Percentiles rank a stretch among this genome's conserved stretches.
phyloP scores from a whole-genome alignment of 192 early-diverging fungal genomes.

The Coemansia guatemalensis region DNA sequence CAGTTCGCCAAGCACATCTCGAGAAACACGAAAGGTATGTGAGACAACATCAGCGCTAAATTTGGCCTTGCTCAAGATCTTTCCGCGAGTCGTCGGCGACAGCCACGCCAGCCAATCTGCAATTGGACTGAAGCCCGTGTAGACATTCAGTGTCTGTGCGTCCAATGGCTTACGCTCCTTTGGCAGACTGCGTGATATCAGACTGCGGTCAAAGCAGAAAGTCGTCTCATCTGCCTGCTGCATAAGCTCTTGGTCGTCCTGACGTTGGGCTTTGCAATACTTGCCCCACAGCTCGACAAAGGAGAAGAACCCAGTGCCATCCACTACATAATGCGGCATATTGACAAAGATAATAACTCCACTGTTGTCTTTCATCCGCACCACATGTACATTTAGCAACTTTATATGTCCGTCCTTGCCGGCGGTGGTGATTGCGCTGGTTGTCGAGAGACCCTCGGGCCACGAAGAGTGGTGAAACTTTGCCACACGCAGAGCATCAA shows the following conservation, averaged over 20 bases:
- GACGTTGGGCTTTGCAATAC: slow-evolving; percentile 18
- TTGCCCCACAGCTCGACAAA: slow-evolving; percentile 47
- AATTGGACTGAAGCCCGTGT: slow-evolving; percentile 25
- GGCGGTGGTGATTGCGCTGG: slow-evolving; percentile 32
- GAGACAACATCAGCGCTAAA: slow-evolving; percentile 25
- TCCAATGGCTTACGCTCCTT: slow-evolving; percentile 27
- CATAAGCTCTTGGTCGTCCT: not conserved
- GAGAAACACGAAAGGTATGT: slow-evolving; percentile 39
- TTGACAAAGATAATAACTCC: slow-evolving; percentile 43
- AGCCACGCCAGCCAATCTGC: slow-evolving; percentile 51
- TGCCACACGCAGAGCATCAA: slow-evolving; percentile 14
- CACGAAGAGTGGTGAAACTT: slow-evolving; percentile 45
- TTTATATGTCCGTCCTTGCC: slow-evolving; percentile 22
- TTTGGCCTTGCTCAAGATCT: slow-evolving; percentile 29
- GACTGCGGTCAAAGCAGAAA: slow-evolving; percentile 38
- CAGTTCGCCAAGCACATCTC: slow-evolving; percentile 8
- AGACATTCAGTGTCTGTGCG: slow-evolving; percentile 16
- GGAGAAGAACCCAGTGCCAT: slow-evolving; percentile 43
- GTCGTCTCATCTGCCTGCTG: not conserved
- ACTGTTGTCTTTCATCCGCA: slow-evolving; percentile 31
- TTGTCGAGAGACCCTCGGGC: slow-evolving; percentile 32
- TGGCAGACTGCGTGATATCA: slow-evolving; percentile 34
- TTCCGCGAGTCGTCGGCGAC: slow-evolving; percentile 36
- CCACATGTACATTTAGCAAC: slow-evolving; percentile 31
- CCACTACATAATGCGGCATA: slow-evolving; percentile 45